Conservation (phyloP, 148 eudicot species). For the Nepenthes mirabilis region DNA sequence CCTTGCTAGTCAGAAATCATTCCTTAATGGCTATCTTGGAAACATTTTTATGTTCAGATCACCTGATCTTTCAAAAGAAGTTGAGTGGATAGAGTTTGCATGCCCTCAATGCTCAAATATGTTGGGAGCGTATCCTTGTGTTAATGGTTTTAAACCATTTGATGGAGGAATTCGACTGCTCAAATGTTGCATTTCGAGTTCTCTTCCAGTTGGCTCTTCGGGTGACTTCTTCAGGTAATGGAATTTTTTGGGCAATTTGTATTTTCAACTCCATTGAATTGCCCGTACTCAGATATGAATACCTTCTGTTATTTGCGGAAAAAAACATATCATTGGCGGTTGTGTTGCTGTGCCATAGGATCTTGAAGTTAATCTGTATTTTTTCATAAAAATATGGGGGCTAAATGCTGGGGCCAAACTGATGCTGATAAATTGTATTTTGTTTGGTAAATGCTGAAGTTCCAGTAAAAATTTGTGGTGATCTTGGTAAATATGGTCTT, state of each 20-base stretch:
- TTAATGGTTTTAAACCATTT: constrained; percentile 30
- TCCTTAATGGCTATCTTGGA: constrained; percentile 84
- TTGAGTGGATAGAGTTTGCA: constrained; percentile 48
- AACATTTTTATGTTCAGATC: constrained; percentile 55
- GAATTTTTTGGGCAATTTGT: not conserved
- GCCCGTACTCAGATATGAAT: too few relatives aligned
- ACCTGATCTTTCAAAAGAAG: constrained; percentile 65
- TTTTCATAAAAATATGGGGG: too few relatives aligned
- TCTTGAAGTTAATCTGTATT: too few relatives aligned
- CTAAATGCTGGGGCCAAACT: too few relatives aligned
- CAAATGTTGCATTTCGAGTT: constrained; percentile 65
- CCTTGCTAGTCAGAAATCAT: constrained; percentile 49
- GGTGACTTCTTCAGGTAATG: constrained; percentile 54
- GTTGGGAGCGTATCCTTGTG: constrained; percentile 73
- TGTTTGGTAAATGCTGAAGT: too few relatives aligned
- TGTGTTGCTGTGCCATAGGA: too few relatives aligned
- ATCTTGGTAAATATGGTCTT: too few relatives aligned
- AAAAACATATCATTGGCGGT: too few relatives aligned
- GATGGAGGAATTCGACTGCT: constrained; percentile 82
- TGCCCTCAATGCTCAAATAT: constrained; percentile 71
- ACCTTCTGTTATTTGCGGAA: too few relatives aligned
- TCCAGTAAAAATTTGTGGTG: too few relatives aligned
- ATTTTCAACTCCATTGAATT: too few relatives aligned
- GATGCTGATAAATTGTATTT: too few relatives aligned
- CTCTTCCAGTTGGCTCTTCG: constrained; percentile 31